Percentiles rank a stretch among this genome's conserved stretches.
These are phyloP conservation scores for Epicoccum nigrum DNA, from an alignment of 2,329 filamentous ascomycete genomes.

Conservation along the genomic window DNA sequence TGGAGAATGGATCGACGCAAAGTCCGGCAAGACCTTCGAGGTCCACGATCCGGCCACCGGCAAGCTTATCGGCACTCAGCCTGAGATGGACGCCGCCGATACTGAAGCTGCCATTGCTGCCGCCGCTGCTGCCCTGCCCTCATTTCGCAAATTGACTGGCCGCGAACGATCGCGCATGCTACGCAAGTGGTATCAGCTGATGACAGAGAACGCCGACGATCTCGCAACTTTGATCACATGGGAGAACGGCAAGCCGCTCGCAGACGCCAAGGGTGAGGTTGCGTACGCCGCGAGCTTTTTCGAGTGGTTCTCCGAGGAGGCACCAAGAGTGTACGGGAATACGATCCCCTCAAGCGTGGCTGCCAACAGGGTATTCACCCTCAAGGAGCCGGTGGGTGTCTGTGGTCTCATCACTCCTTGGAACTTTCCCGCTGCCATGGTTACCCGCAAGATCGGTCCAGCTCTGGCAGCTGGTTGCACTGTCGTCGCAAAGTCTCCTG, in stretches of 20 bases:
- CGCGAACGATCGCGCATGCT: constrained; percentile 77
- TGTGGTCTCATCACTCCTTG: constrained; percentile 85
- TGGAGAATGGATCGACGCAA: constrained; percentile 86
- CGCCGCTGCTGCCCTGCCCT: constrained; percentile 75
- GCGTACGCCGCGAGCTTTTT: constrained; percentile 50
- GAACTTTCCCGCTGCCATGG: constrained; percentile 72
- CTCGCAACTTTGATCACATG: constrained; percentile 82
- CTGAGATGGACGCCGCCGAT: constrained; percentile 82
- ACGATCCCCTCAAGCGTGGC: constrained; percentile 73
- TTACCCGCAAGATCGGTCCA: constrained; percentile 60
- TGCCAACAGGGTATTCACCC: constrained; percentile 75
- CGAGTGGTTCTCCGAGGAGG: constrained; percentile 51
- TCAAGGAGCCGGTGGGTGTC: constrained; percentile 85
- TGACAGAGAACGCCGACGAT: constrained; percentile 79
- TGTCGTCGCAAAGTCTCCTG: constrained; percentile 87
- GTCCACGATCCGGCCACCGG: constrained; percentile 84
- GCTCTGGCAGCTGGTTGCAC: constrained; percentile 94
- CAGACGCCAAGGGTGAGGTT: constrained; percentile 54
- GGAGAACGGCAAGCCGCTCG: constrained; percentile 86
- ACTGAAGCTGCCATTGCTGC: constrained; percentile 81
- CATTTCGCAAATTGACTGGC: constrained; percentile 73
- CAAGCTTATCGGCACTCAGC: constrained; percentile 78
- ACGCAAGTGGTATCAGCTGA: constrained; percentile 80
- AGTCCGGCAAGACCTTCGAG: constrained; percentile 90
- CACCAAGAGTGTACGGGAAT: constrained; percentile 61